Percentiles rank a stretch among this genome's conserved stretches.
Evolutionary conservation across 495 filamentous ascomycete species (phyloP).

Genomic region (Penicillium waksmanii): DNA sequence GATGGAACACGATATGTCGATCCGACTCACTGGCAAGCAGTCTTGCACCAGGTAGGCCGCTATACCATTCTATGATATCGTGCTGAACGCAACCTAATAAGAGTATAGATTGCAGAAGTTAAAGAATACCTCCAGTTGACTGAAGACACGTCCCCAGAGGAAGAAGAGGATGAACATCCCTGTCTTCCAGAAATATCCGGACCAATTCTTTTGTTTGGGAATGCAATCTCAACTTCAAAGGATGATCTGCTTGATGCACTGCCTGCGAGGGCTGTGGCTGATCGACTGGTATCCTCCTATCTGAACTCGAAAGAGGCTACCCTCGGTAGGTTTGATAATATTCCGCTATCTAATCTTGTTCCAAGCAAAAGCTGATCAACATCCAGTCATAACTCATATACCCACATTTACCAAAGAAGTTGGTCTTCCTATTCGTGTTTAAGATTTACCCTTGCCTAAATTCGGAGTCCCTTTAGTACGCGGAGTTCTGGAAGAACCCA

Average conservation of each 20-base stretch:
- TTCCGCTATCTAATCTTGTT: not conserved
- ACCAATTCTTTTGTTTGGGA: conserved; percentile 37
- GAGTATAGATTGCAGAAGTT: conserved; percentile 27
- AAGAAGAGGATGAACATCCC: conserved; percentile 14
- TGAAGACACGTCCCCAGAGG: conserved; percentile 24
- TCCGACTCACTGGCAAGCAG: conserved; percentile 42
- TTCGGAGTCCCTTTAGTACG: conserved; percentile 18
- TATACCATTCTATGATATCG: not conserved
- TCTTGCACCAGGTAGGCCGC: conserved; percentile 40
- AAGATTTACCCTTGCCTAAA: not conserved
- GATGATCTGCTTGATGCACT: conserved; percentile 34
- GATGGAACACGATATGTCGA: conserved; percentile 42
- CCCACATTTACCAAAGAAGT: conserved; percentile 38
- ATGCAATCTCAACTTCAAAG: conserved; percentile 23
- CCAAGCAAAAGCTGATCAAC: not conserved
- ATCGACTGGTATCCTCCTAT: conserved; percentile 39
- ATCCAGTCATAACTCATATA: conserved; percentile 41
- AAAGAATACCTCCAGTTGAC: conserved; percentile 29
- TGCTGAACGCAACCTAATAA: not conserved
- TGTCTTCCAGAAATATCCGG: conserved; percentile 17
- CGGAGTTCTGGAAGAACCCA: conserved; percentile 27
- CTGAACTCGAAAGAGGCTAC: conserved; percentile 40
- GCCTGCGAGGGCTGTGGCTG: conserved; percentile 33
- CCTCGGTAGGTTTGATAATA: conserved; percentile 22
- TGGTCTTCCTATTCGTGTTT: not conserved